Conservation (phyloP, 2,329 filamentous ascomycete species). For the Colletotrichum sp. region DNA sequence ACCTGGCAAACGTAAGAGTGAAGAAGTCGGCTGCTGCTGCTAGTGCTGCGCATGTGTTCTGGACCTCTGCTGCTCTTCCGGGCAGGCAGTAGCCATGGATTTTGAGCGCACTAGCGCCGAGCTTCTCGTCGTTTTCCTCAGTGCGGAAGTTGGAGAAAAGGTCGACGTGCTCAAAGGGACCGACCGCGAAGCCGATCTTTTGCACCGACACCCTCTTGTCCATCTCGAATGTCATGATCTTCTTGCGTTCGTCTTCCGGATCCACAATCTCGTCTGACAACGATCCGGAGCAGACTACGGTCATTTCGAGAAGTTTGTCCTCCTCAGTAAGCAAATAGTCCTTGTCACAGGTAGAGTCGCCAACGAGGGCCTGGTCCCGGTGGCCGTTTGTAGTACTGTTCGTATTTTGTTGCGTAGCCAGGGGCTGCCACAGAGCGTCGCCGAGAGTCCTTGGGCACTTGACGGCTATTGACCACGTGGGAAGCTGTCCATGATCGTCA, state of each 20-base stretch:
- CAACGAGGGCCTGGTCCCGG: conserved; percentile 37
- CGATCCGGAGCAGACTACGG: conserved; percentile 89
- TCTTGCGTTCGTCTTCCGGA: conserved; percentile 78
- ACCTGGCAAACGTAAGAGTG: conserved; percentile 85
- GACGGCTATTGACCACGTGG: conserved; percentile 87
- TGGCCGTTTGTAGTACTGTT: conserved; percentile 34
- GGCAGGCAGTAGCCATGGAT: conserved; percentile 93
- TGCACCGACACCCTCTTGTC: conserved; percentile 79
- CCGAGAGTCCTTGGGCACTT: conserved; percentile 86
- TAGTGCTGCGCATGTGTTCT: conserved; percentile 85
- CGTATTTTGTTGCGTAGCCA: conserved; percentile 42
- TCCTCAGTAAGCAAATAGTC: conserved; percentile 66
- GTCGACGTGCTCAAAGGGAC: conserved; percentile 93
- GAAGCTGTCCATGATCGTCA: conserved; percentile 82
- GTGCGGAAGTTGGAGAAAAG: conserved; percentile 84
- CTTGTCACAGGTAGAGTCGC: conserved; percentile 44
- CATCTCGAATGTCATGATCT: conserved; percentile 85
- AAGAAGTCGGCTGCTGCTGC: conserved; percentile 91
- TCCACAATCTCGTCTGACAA: conserved; percentile 83
- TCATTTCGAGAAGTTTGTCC: conserved; percentile 87
- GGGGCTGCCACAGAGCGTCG: conserved; percentile 67
- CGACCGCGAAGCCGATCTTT: conserved; percentile 91
- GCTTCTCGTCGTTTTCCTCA: conserved; percentile 88
- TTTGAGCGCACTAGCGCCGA: conserved; percentile 86
- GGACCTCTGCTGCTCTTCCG: conserved; percentile 78